Conservation (phyloP, 176 grass and related monocot species). For the Hordeum marinum region DNA sequence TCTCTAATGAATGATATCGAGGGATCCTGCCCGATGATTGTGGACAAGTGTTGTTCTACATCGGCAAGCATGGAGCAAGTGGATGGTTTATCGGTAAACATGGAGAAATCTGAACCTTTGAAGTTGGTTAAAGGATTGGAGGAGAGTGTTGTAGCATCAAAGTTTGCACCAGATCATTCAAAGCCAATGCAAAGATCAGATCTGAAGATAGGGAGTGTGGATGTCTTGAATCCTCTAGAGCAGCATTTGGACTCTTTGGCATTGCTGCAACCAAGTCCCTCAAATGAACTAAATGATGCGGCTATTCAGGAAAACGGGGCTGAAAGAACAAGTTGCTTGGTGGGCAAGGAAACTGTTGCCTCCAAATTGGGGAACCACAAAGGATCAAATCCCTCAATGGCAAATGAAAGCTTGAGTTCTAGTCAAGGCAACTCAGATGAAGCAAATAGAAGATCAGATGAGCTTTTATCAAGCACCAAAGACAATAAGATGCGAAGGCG, state of each 20-base stretch:
- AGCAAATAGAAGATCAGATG: neutral
- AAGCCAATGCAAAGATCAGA: neutral
- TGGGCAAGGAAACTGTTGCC: neutral
- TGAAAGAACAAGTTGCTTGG: conserved; percentile 9
- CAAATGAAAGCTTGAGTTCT: conserved; percentile 3
- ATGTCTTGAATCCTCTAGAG: neutral
- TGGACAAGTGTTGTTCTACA: neutral
- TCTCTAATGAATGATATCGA: conserved; percentile 10
- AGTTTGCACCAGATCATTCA: neutral
- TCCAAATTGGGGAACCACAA: neutral
- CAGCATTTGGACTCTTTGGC: neutral
- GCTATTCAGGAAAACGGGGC: neutral
- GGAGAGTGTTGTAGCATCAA: neutral
- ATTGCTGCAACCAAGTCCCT: neutral
- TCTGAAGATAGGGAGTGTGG: neutral
- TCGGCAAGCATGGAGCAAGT: neutral
- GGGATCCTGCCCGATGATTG: neutral
- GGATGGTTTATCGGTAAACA: neutral
- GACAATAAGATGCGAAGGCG: neutral
- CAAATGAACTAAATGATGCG: neutral
- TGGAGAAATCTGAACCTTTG: neutral
- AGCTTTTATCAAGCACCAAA: conserved; percentile 11
- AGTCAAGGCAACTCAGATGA: neutral
- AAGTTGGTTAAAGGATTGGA: neutral
- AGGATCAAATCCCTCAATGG: neutral